phyloP scores from a whole-genome alignment of 2,329 filamentous ascomycete species.

The Parasarocladium wereldwijsianum region DNA sequence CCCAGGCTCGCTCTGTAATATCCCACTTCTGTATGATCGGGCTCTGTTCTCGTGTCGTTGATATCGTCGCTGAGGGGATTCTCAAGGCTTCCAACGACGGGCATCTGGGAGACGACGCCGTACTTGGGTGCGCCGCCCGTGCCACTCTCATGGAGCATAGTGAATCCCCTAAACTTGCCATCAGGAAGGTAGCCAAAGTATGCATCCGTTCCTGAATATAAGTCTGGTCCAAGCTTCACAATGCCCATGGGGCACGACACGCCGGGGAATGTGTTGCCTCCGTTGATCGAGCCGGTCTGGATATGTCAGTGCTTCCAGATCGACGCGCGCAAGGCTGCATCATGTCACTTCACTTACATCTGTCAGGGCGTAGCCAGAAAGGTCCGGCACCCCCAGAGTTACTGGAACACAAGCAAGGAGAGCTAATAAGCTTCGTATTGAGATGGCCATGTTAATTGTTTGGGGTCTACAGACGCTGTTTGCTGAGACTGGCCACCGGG shows the following conservation, averaged over 20 bases:
- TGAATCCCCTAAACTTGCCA: slow-evolving; percentile 44
- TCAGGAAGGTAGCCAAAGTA: slow-evolving; percentile 36
- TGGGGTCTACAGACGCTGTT: too few relatives aligned
- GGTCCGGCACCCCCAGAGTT: slow-evolving; percentile 11
- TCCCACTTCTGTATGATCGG: slow-evolving; percentile 40
- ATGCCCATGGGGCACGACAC: slow-evolving; percentile 32
- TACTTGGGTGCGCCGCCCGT: slow-evolving; percentile 59
- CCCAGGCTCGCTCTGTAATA: slow-evolving; percentile 43
- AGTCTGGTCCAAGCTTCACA: slow-evolving; percentile 34
- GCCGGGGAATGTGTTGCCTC: slow-evolving; percentile 35
- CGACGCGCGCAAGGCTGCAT: background rate
- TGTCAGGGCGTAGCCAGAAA: slow-evolving; percentile 20
- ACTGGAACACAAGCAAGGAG: too few relatives aligned
- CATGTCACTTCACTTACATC: slow-evolving; percentile 12
- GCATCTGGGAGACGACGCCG: slow-evolving; percentile 48
- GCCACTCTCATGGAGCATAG: slow-evolving; percentile 50
- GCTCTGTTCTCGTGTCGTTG: slow-evolving; percentile 35
- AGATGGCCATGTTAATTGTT: too few relatives aligned
- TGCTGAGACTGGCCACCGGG: too few relatives aligned
- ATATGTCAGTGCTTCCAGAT: slow-evolving; percentile 1
- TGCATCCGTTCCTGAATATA: slow-evolving; percentile 31
- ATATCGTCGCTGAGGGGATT: slow-evolving; percentile 41
- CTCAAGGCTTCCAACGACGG: slow-evolving; percentile 29
- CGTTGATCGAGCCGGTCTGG: slow-evolving; percentile 28
- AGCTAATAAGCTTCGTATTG: too few relatives aligned